Evolutionary conservation across 116 monocot species (phyloP), one percentile per base, ranked within the genome.

Genomic region (Trichopus zeylanicus): DNA sequence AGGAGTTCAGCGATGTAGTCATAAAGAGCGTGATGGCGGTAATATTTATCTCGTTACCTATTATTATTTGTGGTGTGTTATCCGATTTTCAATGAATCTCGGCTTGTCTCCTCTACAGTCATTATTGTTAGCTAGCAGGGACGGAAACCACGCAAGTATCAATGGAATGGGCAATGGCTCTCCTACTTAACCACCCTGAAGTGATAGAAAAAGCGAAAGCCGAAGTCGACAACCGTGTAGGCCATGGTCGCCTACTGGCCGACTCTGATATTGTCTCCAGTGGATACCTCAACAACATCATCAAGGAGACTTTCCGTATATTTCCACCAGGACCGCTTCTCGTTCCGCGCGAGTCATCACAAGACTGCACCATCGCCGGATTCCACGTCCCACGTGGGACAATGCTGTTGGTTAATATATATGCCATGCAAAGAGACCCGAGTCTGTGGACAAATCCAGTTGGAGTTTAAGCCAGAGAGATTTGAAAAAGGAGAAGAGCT

Each of bases 101-200:
- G n/a, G n/a, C n/a, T n/a, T n/a, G n/a, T n/a, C n/a, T n/a, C n/a
- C n/a, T n/a, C n/a, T n/a, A n/a, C n/a, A n/a, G n/a, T n/a, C n/a
- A 8, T 33, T 8, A 33, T 33, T 33, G 32, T 33, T 77, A 7
- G 15, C 3, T 46, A 4, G 5, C 15, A 2, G 76, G 76, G 25
- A 70, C 65, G 0, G 60, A 70, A 10, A 55, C 70, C 0, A 2
- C 65, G n/a, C 23, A 65, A 0, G 37, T 7, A 10, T 70, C 66
- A 0, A 55, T 70, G 46, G 70, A 70, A 35, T 76, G 76, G 76
- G 70, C 70, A 39, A 61, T 76, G 60, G 25, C 66, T n/a, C 21
- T 70, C 5, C 57, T 70, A 19, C 61, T 76, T 9, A 76, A 70
- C 38, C 70, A 76, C 34, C 66, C 70, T 11, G 34, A 61, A 2